A percentile compares a stretch with the other conserved stretches of the same genome.
phyloP scores from a whole-genome alignment of 2,329 filamentous ascomycete genomes.

The Scytalidium sp. region DNA sequence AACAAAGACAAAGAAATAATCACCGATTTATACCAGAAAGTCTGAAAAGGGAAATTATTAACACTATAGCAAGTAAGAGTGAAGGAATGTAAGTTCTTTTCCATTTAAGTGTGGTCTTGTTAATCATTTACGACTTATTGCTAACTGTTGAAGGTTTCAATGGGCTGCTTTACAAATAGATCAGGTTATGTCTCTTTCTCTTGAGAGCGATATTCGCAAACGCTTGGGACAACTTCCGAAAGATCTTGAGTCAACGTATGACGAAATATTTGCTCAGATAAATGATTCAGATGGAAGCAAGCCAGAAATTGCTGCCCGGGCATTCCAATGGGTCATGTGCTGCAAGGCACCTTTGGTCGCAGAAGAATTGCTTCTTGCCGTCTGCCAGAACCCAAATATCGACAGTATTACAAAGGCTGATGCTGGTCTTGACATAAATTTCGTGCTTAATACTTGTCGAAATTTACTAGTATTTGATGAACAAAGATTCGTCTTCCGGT shows the following conservation, averaged over 20 bases:
- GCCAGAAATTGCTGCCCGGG: slow-evolving; percentile 15
- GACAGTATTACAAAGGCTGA: slow-evolving; percentile 3
- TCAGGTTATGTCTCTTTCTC: slow-evolving; percentile 20
- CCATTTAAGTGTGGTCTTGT: neutral
- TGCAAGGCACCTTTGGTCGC: slow-evolving; percentile 10
- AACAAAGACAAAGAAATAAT: neutral
- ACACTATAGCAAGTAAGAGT: slow-evolving; percentile 18
- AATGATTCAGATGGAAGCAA: slow-evolving; percentile 3
- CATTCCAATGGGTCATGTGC: slow-evolving; percentile 25
- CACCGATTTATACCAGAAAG: neutral
- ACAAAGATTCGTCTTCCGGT: slow-evolving; percentile 12
- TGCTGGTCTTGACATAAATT: slow-evolving; percentile 10
- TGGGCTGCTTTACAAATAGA: slow-evolving; percentile 29
- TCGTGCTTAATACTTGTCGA: slow-evolving; percentile 17
- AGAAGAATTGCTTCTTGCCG: slow-evolving; percentile 11
- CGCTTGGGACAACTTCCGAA: slow-evolving; percentile 27
- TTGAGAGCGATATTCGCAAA: slow-evolving; percentile 17
- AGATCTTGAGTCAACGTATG: slow-evolving; percentile 25
- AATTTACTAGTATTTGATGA: slow-evolving; percentile 23
- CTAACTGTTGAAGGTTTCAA: slow-evolving; percentile 26
- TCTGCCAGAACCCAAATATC: slow-evolving; percentile 13
- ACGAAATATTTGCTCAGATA: slow-evolving; percentile 25
- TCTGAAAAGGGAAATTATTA: slow-evolving; percentile 15
- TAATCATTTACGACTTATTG: neutral
- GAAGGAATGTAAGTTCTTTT: slow-evolving; percentile 26